phyloP scores from a whole-genome alignment of 2,329 filamentous ascomycete genomes.

The Trichoderma cornu-damae region DNA sequence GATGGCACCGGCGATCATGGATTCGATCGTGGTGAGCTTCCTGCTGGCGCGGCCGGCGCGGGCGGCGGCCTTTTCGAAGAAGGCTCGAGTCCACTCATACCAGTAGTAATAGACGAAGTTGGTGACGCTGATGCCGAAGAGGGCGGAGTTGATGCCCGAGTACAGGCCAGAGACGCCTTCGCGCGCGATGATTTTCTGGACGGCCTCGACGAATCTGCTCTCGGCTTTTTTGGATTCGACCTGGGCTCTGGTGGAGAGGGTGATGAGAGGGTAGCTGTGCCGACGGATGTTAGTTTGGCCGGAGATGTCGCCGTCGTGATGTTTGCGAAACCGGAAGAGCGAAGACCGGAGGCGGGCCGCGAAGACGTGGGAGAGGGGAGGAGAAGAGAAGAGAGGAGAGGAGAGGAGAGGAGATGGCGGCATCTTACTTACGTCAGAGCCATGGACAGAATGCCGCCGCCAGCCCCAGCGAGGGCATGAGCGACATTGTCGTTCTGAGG shows the following conservation, averaged over 20 bases:
- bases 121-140: conserved; percentile 96
- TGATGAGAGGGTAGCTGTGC: conserved; percentile 88
- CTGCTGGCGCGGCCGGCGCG: conserved; percentile 67
- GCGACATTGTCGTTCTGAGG: conserved; percentile 96
- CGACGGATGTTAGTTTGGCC: not conserved
- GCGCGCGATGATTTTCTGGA: conserved; percentile 80
- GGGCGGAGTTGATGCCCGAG: conserved; percentile 83
- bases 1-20: conserved; percentile 90
- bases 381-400: not conserved
- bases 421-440: conserved; percentile 73
- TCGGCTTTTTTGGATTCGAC: conserved; percentile 94
- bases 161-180: conserved; percentile 89
- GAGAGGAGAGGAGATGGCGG: not conserved
- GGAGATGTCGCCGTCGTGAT: not conserved
- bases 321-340: not conserved
- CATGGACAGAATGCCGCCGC: conserved; percentile 93
- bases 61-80: conserved; percentile 74
- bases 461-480: conserved; percentile 86
- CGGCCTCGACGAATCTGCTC: conserved; percentile 75
- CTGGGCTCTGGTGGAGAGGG: conserved; percentile 92
- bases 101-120: conserved; percentile 99
- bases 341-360: not conserved
- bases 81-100: conserved; percentile 94
- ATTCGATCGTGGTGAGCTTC: conserved; percentile 86
- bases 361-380: conserved; percentile 8